Evolutionary conservation across 148 eudicot species (phyloP), one percentile per base, ranked within the genome.

Genomic region (Rhododendron vialii): DNA sequence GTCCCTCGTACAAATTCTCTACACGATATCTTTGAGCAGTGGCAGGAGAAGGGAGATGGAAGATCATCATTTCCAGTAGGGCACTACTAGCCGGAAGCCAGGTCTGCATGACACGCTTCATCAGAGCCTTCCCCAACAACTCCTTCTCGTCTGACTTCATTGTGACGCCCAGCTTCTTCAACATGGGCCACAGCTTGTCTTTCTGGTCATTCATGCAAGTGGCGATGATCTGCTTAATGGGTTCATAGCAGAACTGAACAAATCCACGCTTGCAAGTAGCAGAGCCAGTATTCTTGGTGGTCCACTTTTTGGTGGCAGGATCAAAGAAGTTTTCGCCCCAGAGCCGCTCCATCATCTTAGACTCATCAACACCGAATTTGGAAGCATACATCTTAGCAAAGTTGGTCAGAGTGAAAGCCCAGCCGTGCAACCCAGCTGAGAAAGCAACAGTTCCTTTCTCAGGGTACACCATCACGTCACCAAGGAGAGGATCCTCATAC

Each of bases 321-420:
- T 94, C 98, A 89, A 94, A 94, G 88, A 86, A 94, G 90, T 93
- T 95, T 86, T 93, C 98, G 84, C 98, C 98, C 98, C 98, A 95
- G 1, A 95, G 92, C 48, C 98, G 93, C 80, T 94, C 98, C 98
- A 94, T 94, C 98, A 94, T 94, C 91, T 93, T 93, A 55, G 90
- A 8, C 88, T 93, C 93, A 20, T 93, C 95, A 7, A 93, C 95
- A 3, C 92, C 92, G 76, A 93, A 93, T 83, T 93, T 93, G 83
- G 95, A 93, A 78, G 95, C 95, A 85, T 93, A 93, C 95, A 93
- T 93, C 91, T 93, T 91, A 14, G 95, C 95, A 84, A 93, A 93
- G 88, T 93, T 93, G 86, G 95, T 90, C 11, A 93, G 90, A 28
- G 95, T 93, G 74, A 94, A 94, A 43, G 98, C 98, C 98, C 98